Conservation (phyloP, 768 basidiomycete species). For the Paxillus ammoniavirescens region DNA sequence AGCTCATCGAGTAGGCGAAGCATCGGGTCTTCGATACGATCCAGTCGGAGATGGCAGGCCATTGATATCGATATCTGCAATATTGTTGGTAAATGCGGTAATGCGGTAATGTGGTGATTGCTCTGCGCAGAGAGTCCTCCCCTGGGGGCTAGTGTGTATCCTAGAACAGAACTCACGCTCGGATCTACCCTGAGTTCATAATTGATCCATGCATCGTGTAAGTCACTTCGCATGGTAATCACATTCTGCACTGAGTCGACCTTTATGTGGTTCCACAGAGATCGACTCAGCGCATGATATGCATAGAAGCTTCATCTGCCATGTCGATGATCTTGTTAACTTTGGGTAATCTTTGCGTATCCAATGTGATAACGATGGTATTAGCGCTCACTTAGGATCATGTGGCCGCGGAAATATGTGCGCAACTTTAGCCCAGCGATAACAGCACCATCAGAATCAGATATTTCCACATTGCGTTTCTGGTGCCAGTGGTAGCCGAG, state of each 20-base stretch:
- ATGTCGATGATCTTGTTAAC: conserved; percentile 8
- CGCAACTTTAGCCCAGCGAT: background rate
- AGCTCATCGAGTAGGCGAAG: conserved; percentile 17
- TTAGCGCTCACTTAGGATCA: conserved; percentile 14
- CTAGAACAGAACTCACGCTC: conserved; percentile 13
- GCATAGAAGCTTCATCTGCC: conserved; percentile 8
- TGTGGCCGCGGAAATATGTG: conserved; percentile 26
- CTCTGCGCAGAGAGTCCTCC: conserved; percentile 15
- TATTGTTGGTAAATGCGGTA: conserved; percentile 29
- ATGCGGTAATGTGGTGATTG: conserved; percentile 21
- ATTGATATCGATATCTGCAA: conserved; percentile 19
- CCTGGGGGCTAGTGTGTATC: background rate
- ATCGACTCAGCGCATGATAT: background rate
- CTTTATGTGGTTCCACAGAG: conserved; percentile 3
- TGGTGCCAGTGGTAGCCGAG: background rate
- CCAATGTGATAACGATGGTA: conserved; percentile 13
- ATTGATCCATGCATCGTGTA: conserved; percentile 24
- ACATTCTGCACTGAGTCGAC: conserved; percentile 10
- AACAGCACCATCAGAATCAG: background rate
- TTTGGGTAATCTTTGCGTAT: conserved; percentile 10
- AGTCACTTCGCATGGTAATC: conserved; percentile 18
- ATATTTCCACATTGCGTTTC: background rate
- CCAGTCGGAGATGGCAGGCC: conserved; percentile 22
- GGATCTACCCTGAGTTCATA: conserved; percentile 28
- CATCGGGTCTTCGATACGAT: conserved; percentile 30